Conservation (phyloP, 768 basidiomycete species). For the Tylopilus balloui region DNA sequence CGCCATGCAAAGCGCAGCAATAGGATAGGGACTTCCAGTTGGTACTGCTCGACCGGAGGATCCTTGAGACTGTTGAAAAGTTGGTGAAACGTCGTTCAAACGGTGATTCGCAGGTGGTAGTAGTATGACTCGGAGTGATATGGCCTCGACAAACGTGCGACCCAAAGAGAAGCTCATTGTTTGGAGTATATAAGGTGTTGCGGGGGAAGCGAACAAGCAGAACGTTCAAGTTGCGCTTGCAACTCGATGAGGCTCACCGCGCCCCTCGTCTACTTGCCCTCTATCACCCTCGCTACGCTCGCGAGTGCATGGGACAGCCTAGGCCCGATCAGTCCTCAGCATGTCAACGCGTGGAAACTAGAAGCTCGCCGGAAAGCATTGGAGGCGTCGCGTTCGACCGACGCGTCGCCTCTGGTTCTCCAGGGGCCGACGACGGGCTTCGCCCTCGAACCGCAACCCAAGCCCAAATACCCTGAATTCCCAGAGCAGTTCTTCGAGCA, state of each 20-base stretch:
- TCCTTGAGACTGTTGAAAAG: too few relatives aligned
- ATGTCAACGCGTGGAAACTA: constrained; percentile 63
- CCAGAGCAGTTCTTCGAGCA: constrained; percentile 71
- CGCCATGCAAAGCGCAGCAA: too few relatives aligned
- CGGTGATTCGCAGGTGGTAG: too few relatives aligned
- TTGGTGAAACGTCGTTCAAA: too few relatives aligned
- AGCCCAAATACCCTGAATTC: constrained; percentile 38
- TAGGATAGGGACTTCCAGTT: too few relatives aligned
- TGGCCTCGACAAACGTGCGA: too few relatives aligned
- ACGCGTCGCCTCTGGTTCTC: constrained; percentile 19
- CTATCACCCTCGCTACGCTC: constrained; percentile 7
- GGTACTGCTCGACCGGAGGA: too few relatives aligned
- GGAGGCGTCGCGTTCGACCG: constrained; percentile 8
- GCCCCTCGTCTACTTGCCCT: constrained; percentile 9
- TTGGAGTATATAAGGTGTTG: neutral
- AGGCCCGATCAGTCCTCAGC: constrained; percentile 46
- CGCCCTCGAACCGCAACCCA: constrained; percentile 1
- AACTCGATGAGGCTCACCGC: constrained; percentile 17
- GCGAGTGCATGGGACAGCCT: constrained; percentile 10
- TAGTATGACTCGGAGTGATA: too few relatives aligned
- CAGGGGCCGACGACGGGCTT: constrained; percentile 17
- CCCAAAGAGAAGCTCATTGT: neutral
- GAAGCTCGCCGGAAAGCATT: constrained; percentile 22
- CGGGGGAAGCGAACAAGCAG: neutral
- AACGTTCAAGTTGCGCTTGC: neutral